phyloP scores from a whole-genome alignment of 2,329 filamentous ascomycete species.

The Diaporthe batatas region DNA sequence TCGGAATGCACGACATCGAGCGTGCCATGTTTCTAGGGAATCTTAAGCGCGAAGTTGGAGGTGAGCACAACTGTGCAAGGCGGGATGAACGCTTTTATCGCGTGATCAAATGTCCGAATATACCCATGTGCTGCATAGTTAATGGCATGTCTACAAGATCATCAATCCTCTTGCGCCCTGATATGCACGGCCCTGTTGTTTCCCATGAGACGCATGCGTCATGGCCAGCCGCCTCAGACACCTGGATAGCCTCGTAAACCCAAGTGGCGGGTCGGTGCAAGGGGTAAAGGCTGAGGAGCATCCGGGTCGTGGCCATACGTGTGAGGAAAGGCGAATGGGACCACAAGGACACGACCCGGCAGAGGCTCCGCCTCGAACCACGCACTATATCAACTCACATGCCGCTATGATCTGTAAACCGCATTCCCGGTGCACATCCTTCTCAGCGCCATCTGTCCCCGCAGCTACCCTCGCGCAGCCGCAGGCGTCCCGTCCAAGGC shows the following conservation, averaged over 20 bases:
- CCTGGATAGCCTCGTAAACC: background rate
- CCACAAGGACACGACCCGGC: too few relatives aligned
- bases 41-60: background rate
- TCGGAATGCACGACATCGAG: background rate
- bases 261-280: background rate
- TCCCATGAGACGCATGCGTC: background rate
- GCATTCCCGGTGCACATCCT: background rate
- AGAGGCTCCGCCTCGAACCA: background rate
- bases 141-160: background rate
- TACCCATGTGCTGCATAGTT: background rate
- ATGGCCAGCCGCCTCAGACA: background rate
- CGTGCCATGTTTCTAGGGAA: background rate
- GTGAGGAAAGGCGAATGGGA: background rate
- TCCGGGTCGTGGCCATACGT: background rate
- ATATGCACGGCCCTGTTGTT: too few relatives aligned
- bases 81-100: background rate
- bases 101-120: background rate
- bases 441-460: background rate
- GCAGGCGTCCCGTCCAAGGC: slow-evolving; percentile 44
- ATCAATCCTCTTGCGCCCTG: background rate
- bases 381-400: background rate
- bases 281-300: background rate
- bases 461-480: slow-evolving; percentile 12
- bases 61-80: background rate
- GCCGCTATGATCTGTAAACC: background rate